Conservation (phyloP, 192 early-diverging fungal genomes). For the Coemansia sp. region DNA sequence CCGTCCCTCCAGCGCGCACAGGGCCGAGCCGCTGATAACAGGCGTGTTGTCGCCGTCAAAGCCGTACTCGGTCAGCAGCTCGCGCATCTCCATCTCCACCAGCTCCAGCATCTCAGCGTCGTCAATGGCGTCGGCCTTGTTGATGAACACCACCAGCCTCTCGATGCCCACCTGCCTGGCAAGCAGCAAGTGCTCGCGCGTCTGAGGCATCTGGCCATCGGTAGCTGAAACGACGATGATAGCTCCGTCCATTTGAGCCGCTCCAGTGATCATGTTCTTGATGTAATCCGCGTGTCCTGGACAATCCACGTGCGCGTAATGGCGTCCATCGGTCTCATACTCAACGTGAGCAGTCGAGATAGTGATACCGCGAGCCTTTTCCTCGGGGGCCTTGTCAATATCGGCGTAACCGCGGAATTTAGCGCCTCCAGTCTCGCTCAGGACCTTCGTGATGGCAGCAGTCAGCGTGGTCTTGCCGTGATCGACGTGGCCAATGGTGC, state of each 20-base stretch:
- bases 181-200: slow-evolving; percentile 96
- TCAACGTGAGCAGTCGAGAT: slow-evolving; percentile 97
- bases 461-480: slow-evolving; percentile 99
- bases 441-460: slow-evolving; percentile 97
- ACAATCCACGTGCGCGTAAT: slow-evolving; percentile 96
- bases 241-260: slow-evolving; percentile 97
- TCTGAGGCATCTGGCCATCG: slow-evolving; percentile 99
- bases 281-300: slow-evolving; percentile 98
- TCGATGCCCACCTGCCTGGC: slow-evolving; percentile 95
- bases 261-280: slow-evolving; percentile 99
- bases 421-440: slow-evolving; percentile 77
- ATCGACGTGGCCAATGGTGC: slow-evolving; percentile 99
- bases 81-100: slow-evolving; percentile 99
- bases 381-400: slow-evolving; percentile 99
- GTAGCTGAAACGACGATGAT: slow-evolving; percentile 99
- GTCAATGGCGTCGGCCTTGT: slow-evolving; percentile 98
- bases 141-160: slow-evolving; percentile 95
- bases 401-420: slow-evolving; percentile 95
- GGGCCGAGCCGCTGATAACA: slow-evolving; percentile 90
- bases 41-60: slow-evolving; percentile 92
- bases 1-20: slow-evolving; percentile 92
- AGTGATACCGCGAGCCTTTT: slow-evolving; percentile 97
- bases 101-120: slow-evolving; percentile 98
- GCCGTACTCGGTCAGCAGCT: slow-evolving; percentile 87
- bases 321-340: slow-evolving; percentile 87